Conservation (phyloP, 2,329 filamentous ascomycete species). For the Plectosphaerella cucumerina region DNA sequence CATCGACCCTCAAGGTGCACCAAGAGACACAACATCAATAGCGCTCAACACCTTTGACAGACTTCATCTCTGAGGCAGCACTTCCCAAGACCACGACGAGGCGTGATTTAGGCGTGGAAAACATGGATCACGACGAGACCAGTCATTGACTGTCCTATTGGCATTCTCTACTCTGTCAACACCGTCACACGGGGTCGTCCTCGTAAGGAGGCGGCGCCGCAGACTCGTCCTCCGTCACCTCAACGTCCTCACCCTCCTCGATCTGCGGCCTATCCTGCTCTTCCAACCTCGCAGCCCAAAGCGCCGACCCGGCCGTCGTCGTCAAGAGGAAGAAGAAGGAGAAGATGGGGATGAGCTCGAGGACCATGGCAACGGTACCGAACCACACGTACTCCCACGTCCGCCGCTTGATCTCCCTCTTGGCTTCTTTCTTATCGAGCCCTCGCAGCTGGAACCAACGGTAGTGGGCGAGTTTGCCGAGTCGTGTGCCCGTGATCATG, state of each 20-base stretch:
- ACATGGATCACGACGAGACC: no score
- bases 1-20: no score
- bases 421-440: slow-evolving; percentile 68
- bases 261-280: slow-evolving; percentile 34
- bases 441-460: slow-evolving; percentile 81
- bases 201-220: slow-evolving; percentile 30
- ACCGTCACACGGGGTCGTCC: slow-evolving; percentile 26
- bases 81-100: no score
- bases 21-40: no score
- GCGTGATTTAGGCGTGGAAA: no score
- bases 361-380: slow-evolving; percentile 74
- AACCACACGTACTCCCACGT: slow-evolving; percentile 91
- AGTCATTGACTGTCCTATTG: no score
- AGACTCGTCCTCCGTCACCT: slow-evolving; percentile 17
- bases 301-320: slow-evolving; percentile 74
- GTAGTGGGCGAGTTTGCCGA: slow-evolving; percentile 87
- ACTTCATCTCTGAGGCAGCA: no score
- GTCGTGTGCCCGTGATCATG: slow-evolving; percentile 78
- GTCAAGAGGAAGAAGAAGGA: slow-evolving; percentile 96
- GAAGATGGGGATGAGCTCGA: slow-evolving; percentile 84
- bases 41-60: no score
- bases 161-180: not conserved
- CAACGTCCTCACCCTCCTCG: slow-evolving; percentile 14
- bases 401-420: slow-evolving; percentile 61
- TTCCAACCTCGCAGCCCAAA: slow-evolving; percentile 83